Evolutionary conservation across 257 asterid genomes (phyloP), one percentile per base, ranked within the genome.

Genomic region (Nicotiana sylvestris): DNA sequence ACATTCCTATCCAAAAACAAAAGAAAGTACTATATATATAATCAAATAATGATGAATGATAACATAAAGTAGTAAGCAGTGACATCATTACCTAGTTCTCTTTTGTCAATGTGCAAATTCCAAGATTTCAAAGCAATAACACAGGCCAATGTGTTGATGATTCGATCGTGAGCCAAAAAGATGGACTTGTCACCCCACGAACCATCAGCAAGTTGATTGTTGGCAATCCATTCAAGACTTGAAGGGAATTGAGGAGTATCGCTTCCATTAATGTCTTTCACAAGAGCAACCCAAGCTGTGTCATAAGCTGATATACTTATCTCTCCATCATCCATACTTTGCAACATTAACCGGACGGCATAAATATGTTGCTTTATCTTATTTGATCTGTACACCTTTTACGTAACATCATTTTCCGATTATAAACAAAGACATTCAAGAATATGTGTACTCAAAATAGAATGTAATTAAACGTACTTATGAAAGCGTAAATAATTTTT

Each of bases 201-300:
- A 0, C 97, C 98, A 30, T 95, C 99, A 6, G 78, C 16, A 1
- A 92, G 89, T 35, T 95, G 99, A 86, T 95, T 91, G 6, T 35
- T 77, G 5, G 91, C 87, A 21, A 95, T 95, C 99, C 99, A 95
- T 4, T 92, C 86, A 15, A 94, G 89, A 80, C 92, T 85, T 0
- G 87, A 25, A 0, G 97, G 98, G 25, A 96, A 94, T 82, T 94
- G 95, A 3, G 99, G 98, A 16, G 5, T 51, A 2, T 87, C 89
- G 35, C 81, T 65, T 43, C 91, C 94, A 53, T 74, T 69, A 2
- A 85, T 51, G 32, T 91, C 93, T 56, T 88, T 91, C 82, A 96
- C 95, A 16, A 95, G 86, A 32, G 98, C 98, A 84, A 91, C 97
- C 98, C 98, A 96, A 3, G 99, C 98, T 5, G 98, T 92, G 89